Base-by-base conservation (phyloP, 108 stramenopile species). In the Pseudonitzschia delicatissima region DNA sequence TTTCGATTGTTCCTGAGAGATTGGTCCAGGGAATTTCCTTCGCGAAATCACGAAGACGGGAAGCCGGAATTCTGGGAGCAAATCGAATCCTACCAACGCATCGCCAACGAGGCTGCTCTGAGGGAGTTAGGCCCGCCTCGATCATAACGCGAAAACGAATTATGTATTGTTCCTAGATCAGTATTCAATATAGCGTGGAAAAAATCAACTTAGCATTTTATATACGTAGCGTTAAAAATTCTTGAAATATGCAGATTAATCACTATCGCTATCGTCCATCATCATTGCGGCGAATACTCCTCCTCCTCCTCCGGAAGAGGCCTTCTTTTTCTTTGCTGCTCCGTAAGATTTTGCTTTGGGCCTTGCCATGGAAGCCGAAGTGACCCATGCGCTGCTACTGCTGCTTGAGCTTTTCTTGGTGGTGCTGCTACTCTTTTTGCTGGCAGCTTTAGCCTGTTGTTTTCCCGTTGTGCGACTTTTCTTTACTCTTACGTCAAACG, bases 241-340 rank as follows among this genome's bases (percentile, higher is more conserved):
- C 11, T 2, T 15, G 1, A 15, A 42, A 42, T 2, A 42, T 15
- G 15, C 15, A 42, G 40, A 5, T 34, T 1, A 87, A 65, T 94
- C 93, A 40, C 86, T 87, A 39, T 88, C 85, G 57, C 91, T 94
- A 25, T 89, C 83, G 68, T 80, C 90, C 82, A 87, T 82, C 90
- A 94, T 91, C 89, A 90, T 90, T 18, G 93, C 93, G 20, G 88
- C 68, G 77, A 94, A 91, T 7, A 89, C 85, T 28, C 83, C 83
- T 50, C 87, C 83, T 20, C 69, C 74, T 35, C 58, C 47, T 39
- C 37, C 36, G 45, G 62, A 70, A n/a, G n/a, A n/a, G n/a, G n/a
- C n/a, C 1, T 60, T 7, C 34, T 60, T 78, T 62, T 71, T 81
- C 33, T 40, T 49, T 55, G 21, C 60, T 62, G 50, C 32, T 64